Base-by-base conservation (phyloP, 225 moss, liverwort and hornwort species). In the Anthoceros angustus region DNA sequence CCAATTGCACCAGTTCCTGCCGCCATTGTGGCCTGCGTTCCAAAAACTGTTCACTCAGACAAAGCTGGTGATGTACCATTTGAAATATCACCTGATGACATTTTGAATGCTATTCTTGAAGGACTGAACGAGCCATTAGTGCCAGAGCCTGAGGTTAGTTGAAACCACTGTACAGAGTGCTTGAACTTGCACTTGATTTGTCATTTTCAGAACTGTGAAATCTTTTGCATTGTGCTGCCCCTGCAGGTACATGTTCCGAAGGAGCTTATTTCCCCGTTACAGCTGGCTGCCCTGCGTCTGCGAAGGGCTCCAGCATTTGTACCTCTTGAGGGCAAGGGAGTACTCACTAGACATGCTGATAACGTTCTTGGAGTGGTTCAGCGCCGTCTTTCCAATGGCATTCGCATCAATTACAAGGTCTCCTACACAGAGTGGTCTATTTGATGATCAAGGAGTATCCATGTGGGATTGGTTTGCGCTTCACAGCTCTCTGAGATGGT, bases 381-480 rank as follows among this genome's bases (percentile, higher is more conserved):
- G 71, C 85, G 98, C 64, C 89, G 92, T 14, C 70, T 98, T 70
- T 92, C 92, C 8, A 98, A 98, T 74, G 98, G 98, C 66, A 89
- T 98, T 71, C 98, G 86, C 78, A 86, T 92, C 15, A 98, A 98
- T 66, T 98, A 89, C 63, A 98, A 98, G 98, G 98, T 92, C 12
- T 42, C 41, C 25, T 43, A 11, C 5, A 20, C 8, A 16, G 3
- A 15, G 18, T 23, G 6, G n/a, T 41, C 40, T 7, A 18, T n/a
- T 18, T 40, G 15, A 8, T 39, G 12, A 5, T 39, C 62, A 62
- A 16, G 14, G 25, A 69, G 10, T 2, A 11, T 10, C 21, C 11
- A 4, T 12, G 11, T 63, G 14, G 23, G 12, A 16, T 16, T 46
- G 45, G 12, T 10, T 43, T 2, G 32, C 4, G 32, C 4, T 32